These are phyloP conservation scores for Limtongozyma cylindracea DNA, from an alignment of 805 yeast species.

Conservation along the genomic window DNA sequence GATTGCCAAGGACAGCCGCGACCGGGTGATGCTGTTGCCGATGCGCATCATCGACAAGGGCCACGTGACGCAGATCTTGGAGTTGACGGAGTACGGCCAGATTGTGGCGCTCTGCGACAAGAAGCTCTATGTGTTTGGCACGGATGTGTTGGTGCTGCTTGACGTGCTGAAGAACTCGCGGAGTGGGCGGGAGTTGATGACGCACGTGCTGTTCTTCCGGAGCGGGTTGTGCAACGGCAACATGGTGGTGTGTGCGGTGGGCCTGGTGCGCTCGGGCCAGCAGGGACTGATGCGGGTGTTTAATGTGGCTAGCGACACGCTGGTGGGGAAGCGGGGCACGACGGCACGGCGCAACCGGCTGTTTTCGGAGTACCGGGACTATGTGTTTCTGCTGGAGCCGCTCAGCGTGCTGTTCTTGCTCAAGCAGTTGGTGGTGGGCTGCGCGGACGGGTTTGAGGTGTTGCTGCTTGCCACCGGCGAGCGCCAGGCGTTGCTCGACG, in stretches of 20 bases:
- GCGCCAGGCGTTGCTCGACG: constrained; percentile 78
- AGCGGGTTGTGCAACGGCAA: constrained; percentile 85
- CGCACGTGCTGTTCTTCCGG: constrained; percentile 78
- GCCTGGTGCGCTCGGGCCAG: no score
- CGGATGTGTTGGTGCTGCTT: constrained; percentile 21
- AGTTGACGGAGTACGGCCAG: constrained; percentile 74
- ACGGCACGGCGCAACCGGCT: constrained; percentile 36
- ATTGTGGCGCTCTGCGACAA: constrained; percentile 65
- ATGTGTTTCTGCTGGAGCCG: constrained; percentile 70
- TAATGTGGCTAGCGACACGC: constrained; percentile 6
- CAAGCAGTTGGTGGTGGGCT: constrained; percentile 79
- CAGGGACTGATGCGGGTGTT: constrained; percentile 52
- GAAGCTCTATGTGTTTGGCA: constrained; percentile 49
- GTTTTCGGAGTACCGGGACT: constrained; percentile 37
- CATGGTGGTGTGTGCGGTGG: constrained; percentile 74
- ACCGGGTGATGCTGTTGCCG: constrained; percentile 40
- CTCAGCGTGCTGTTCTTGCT: constrained; percentile 78
- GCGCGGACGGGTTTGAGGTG: constrained; percentile 90
- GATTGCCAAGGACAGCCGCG: constrained; percentile 20
- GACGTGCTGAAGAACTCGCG: constrained; percentile 26
- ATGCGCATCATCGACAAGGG: constrained; percentile 46
- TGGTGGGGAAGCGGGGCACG: no score
- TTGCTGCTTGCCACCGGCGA: constrained; percentile 65
- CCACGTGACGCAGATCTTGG: constrained; percentile 75
- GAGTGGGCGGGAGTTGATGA: constrained; percentile 52